Base-by-base conservation (phyloP, 202 grass and related monocot species). In the Zizania palustris region DNA sequence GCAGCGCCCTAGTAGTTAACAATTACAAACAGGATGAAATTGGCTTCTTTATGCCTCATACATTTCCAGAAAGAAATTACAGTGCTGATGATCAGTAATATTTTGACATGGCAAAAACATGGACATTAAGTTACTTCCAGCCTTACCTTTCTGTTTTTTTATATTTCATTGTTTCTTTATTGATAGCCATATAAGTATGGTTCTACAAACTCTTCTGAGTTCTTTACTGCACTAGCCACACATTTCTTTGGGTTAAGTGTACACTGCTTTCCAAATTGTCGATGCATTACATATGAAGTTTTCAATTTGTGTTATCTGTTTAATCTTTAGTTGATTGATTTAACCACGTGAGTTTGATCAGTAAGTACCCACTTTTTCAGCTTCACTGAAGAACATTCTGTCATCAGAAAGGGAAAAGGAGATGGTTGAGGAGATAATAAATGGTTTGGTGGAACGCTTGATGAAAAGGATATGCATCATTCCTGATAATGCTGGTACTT, bases 391-490 rank as follows among this genome's bases (percentile, higher is more conserved):
- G 80, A 94, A 87, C 74, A 59, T 98, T 83, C 21, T 92, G 53
- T 73, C 67, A 54, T 88, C 74, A 39, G 80, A 91, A 90, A 85
- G 78, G 70, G 83, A 94, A 44, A 82, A 33, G 11, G 87, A 92
- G 60, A 45, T 86, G 63, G 57, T 90, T 85, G 91, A 92, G 87
- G 95, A 94, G 68, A 88, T 88, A 62, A 84, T 86, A 2, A 82
- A 94, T 92, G 85, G 87, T 73, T 87, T 98, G 35, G 80, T 94
- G 41, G 33, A 75, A 73, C 89, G 85, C 60, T 76, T 98, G 73
- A 90, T 94, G 58, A 98, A 91, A 88, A 88, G 89, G 85, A 98
- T 98, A 91, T 92, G 91, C 72, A 55, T 57, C 5, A 22, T 81
- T 67, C 71, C 79, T 78, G 88, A 84, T 84, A 88, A 63, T 83